A percentile compares a stretch with the other conserved stretches of the same genome.
Conservation (phyloP, 441 rosid genomes). For the Gossypium trilobum region DNA sequence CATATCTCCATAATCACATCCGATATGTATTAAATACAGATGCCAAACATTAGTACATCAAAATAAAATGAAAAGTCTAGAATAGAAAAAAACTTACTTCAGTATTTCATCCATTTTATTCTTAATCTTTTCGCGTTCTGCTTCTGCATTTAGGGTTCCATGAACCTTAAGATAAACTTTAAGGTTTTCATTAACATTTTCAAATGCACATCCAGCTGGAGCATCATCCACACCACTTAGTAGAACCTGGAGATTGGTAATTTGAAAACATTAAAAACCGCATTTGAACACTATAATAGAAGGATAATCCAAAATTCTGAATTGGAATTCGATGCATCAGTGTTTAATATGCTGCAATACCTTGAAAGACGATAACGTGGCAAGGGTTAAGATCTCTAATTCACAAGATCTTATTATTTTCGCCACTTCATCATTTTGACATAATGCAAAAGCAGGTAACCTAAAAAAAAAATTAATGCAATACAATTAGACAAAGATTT, state of each 20-base stretch:
- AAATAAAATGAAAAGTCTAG: not conserved
- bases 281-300: not conserved
- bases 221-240: slow-evolving; percentile 52
- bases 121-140: slow-evolving; percentile 59
- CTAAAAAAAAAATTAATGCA: not conserved
- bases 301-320: not conserved
- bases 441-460: slow-evolving; percentile 15
- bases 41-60: not conserved
- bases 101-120: slow-evolving; percentile 56
- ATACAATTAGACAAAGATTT: not conserved
- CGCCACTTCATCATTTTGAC: slow-evolving; percentile 10
- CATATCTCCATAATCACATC: not conserved
- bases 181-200: slow-evolving; percentile 72
- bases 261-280: not conserved
- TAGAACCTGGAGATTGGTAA: slow-evolving; percentile 41
- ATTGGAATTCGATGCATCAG: not conserved
- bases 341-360: not conserved
- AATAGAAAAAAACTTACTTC: slow-evolving; percentile 34
- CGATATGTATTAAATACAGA: not conserved
- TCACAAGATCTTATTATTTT: slow-evolving; percentile 14
- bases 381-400: slow-evolving; percentile 19
- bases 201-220: slow-evolving; percentile 67
- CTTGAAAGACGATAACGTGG: slow-evolving; percentile 12
- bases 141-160: slow-evolving; percentile 51
- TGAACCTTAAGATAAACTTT: slow-evolving; percentile 67